A percentile compares a stretch with the other conserved stretches of the same genome.
Conservation (phyloP, 345 rosid species). For the Capsella bursapastoris region DNA sequence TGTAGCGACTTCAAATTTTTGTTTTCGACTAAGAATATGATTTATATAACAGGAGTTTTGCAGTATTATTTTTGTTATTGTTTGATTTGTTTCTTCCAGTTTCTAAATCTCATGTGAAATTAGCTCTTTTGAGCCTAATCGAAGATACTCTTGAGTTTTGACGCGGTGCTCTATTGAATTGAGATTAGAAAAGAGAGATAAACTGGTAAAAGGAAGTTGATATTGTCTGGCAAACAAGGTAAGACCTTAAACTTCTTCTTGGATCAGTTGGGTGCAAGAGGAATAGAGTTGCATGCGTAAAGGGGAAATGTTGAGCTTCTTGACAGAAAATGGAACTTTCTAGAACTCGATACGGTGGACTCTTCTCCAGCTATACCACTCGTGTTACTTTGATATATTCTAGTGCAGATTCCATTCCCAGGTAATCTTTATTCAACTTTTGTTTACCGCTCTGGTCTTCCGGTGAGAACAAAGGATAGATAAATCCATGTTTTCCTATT, state of each 20-base stretch:
- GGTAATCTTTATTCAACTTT: constrained; percentile 49
- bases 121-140: too few relatives aligned
- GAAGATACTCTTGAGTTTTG: too few relatives aligned
- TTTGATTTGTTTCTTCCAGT: not conserved
- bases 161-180: too few relatives aligned
- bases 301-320: constrained; percentile 63
- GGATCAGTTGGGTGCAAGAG: constrained; percentile 99
- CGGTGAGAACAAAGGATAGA: constrained; percentile 56
- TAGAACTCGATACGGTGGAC: constrained; percentile 78
- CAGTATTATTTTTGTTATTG: not conserved
- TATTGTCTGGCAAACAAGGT: too few relatives aligned
- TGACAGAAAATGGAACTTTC: constrained; percentile 65
- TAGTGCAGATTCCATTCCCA: constrained; percentile 94
- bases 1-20: constrained; percentile 1
- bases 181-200: too few relatives aligned
- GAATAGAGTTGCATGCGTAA: constrained; percentile 79
- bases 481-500: not conserved
- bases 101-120: not conserved
- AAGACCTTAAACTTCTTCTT: constrained; percentile 73
- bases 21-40: not conserved
- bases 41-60: constrained; percentile 20
- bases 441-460: constrained; percentile 56
- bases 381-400: constrained; percentile 88
- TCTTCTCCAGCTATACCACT: constrained; percentile 63
- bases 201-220: too few relatives aligned